Percentiles rank a stretch among this genome's conserved stretches.
Evolutionary conservation across 257 asterid genomes (phyloP).

Genomic region (Lantana camara): DNA sequence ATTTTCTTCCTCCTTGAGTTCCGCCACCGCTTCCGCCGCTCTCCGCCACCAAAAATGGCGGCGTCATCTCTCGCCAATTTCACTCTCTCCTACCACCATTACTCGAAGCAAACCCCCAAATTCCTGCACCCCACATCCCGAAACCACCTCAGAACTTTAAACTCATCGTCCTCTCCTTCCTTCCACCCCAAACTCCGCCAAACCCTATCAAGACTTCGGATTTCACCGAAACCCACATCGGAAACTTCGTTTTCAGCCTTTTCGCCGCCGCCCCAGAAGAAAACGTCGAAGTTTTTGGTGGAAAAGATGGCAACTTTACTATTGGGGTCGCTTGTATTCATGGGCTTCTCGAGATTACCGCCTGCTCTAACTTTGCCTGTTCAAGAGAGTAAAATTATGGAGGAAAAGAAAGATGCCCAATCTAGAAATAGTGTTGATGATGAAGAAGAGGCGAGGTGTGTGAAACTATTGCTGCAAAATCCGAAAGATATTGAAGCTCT

Average conservation of each 20-base stretch:
- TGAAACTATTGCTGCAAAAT: slow-evolving; percentile 54
- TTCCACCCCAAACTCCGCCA: slow-evolving; percentile 33
- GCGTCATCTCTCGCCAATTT: slow-evolving; percentile 43
- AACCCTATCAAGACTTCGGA: slow-evolving; percentile 6
- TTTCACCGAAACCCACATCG: slow-evolving; percentile 34
- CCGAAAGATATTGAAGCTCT: slow-evolving; percentile 56
- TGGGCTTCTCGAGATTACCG: slow-evolving; percentile 45
- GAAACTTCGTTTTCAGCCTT: slow-evolving; percentile 14
- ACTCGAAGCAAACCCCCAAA: slow-evolving; percentile 23
- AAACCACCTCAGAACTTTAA: slow-evolving; percentile 24
- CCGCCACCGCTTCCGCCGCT: slow-evolving; percentile 22
- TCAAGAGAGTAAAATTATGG: slow-evolving; percentile 48
- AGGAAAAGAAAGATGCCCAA: slow-evolving; percentile 34
- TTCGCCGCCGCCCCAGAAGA: slow-evolving; percentile 36
- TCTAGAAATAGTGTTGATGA: slow-evolving; percentile 9
- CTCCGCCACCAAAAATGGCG: slow-evolving; percentile 39
- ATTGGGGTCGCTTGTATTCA: slow-evolving; percentile 62
- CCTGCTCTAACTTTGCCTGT: slow-evolving; percentile 55
- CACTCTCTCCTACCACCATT: slow-evolving; percentile 30
- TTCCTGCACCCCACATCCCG: slow-evolving; percentile 24
- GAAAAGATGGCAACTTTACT: slow-evolving; percentile 53
- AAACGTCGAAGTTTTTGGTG: slow-evolving; percentile 30
- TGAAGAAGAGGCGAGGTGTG: slow-evolving; percentile 68
- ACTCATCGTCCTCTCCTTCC: slow-evolving; percentile 2
- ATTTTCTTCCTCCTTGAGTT: neutral